Conservation (phyloP, 768 basidiomycete genomes). For the Trametes coccinea region DNA sequence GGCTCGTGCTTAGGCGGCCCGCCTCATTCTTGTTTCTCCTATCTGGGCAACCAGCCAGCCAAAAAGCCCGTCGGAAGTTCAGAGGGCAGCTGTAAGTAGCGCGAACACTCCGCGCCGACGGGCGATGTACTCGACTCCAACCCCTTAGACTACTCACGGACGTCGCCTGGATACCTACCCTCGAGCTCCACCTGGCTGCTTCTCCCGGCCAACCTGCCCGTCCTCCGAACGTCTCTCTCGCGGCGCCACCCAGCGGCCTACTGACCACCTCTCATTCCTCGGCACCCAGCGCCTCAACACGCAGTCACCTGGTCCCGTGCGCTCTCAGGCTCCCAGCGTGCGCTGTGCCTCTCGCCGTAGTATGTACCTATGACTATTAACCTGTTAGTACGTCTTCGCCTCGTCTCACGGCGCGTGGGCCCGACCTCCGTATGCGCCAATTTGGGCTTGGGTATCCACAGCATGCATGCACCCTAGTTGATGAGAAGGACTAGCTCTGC, state of each 20-base stretch:
- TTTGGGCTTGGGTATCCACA: conserved; percentile 12
- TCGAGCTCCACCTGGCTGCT: not conserved
- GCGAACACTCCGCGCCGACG: too few relatives aligned
- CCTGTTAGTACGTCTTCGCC: not conserved
- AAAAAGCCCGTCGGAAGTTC: too few relatives aligned
- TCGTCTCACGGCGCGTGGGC: not conserved
- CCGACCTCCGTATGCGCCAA: conserved; percentile 14
- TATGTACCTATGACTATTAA: not conserved
- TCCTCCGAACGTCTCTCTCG: not conserved
- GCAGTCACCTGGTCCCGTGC: not conserved
- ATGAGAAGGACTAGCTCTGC: too few relatives aligned
- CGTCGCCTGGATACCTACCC: conserved; percentile 7
- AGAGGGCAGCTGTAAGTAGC: too few relatives aligned
- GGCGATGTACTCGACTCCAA: too few relatives aligned
- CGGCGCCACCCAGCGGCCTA: not conserved
- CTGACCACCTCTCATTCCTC: not conserved
- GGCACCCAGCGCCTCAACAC: not conserved
- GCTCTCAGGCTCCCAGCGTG: not conserved
- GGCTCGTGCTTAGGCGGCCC: too few relatives aligned
- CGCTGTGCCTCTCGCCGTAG: not conserved
- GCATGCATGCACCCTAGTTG: too few relatives aligned
- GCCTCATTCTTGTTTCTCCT: too few relatives aligned
- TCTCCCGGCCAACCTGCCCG: conserved; percentile 6
- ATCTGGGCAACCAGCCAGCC: too few relatives aligned
- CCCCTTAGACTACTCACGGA: not conserved